These are phyloP conservation scores for Capsicum chinense DNA, from an alignment of 257 asterid species.

Conservation along the genomic window DNA sequence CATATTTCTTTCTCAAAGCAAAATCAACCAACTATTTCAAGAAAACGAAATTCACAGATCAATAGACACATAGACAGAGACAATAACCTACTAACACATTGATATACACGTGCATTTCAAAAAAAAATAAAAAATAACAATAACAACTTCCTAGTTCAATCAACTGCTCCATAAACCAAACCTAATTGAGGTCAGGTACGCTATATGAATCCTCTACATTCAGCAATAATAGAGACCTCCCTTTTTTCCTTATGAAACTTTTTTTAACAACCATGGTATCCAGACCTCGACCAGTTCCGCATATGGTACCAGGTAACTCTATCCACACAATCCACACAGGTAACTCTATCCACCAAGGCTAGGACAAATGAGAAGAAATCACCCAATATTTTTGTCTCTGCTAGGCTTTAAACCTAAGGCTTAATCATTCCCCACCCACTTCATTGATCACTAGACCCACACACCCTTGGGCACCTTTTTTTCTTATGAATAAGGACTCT, in stretches of 20 bases:
- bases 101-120: not conserved
- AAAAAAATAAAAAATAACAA: not conserved
- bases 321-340: no score
- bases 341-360: no score
- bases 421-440: no score
- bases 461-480: not conserved
- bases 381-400: no score
- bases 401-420: no score
- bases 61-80: slow-evolving; percentile 16
- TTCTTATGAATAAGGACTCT: not conserved
- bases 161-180: not conserved
- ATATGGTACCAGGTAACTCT: no score
- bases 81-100: not conserved
- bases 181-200: not conserved
- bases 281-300: no score
- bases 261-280: no score
- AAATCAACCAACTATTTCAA: not conserved
- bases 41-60: not conserved
- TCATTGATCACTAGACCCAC: no score
- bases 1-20: not conserved
- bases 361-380: no score
- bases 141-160: not conserved
- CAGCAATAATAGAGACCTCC: not conserved
- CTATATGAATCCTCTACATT: not conserved
- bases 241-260: no score